Base-by-base conservation (phyloP, 164 flowering plant species). In the Berberis thunbergii region DNA sequence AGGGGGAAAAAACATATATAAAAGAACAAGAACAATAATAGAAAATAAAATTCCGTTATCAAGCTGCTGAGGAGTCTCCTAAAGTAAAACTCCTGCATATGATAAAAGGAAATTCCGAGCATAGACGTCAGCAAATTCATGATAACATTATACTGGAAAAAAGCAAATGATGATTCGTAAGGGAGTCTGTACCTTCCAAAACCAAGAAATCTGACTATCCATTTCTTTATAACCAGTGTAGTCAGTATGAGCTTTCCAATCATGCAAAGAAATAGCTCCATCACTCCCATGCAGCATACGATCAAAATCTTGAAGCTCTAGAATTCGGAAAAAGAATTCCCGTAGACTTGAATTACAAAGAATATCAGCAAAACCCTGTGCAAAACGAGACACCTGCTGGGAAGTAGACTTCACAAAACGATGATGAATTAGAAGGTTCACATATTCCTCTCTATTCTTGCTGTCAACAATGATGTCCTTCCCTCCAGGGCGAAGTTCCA, bases 231-330 rank as follows among this genome's bases (percentile, higher is more conserved):
- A 93, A 64, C 95, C 96, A 73, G 79, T 74, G 69, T 93, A 93
- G 39, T 83, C 86, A 10, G 98, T 88, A 74, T 93, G 92, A 40
- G 83, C 84, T 73, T 81, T 88, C 98, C 98, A 93, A 72, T 90
- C 98, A 43, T 83, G 79, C 38, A 88, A 79, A 70, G 73, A 78
- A 26, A 93, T 80, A 49, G 75, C 78, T 67, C 61, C 69, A 66
- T 80, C 92, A 70, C 87, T 83, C 56, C 98, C 98, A 76, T 78
- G 75, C 45, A 90, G 79, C 89, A 93, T 83, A 62, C 63, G 69
- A 74, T 93, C 94, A 67, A 88, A 76, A 76, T 88, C 96, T 76
- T 83, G 84, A 43, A 78, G 86, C 59, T 88, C 92, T 78, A 88
- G 67, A 74, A 81, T 80, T 67, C 70, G 69, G 66, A 90, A 93